phyloP scores from a whole-genome alignment of 2,329 filamentous ascomycete species.

The Davidsoniella australis region DNA sequence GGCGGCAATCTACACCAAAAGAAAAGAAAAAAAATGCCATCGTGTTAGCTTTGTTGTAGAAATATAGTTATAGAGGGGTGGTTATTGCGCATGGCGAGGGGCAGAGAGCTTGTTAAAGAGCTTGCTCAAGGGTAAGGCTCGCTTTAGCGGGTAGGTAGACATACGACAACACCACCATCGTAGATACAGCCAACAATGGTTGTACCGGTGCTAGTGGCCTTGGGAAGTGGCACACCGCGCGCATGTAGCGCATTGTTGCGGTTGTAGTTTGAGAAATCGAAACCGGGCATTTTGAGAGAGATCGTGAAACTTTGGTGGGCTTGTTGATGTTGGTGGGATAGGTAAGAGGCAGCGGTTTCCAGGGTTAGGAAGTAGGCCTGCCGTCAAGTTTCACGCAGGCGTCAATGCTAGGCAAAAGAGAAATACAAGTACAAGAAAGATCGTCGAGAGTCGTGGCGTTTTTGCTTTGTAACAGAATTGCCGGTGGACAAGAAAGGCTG shows the following conservation, averaged over 20 bases:
- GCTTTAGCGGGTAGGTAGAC: conserved; percentile 19
- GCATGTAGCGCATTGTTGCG: conserved; percentile 93
- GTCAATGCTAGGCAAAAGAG: not conserved
- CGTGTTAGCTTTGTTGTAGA: conserved; percentile 1
- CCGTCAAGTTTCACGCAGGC: not conserved
- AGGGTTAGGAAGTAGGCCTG: no score
- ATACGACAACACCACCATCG: conserved; percentile 84
- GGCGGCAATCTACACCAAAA: conserved; percentile 61
- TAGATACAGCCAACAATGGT: conserved; percentile 97
- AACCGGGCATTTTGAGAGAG: conserved; percentile 62
- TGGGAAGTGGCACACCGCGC: conserved; percentile 82
- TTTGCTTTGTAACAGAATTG: no score
- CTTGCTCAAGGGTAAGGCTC: not conserved
- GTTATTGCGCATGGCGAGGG: not conserved
- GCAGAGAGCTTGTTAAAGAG: not conserved
- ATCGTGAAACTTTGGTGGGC: not conserved
- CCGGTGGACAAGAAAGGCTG: no score
- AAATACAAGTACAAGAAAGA: not conserved
- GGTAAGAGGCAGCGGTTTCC: not conserved
- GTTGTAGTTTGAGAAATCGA: conserved; percentile 99
- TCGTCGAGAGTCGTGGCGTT: no score
- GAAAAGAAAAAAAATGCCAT: not conserved
- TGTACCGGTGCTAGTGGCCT: conserved; percentile 95
- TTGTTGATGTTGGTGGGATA: conserved; percentile 10
- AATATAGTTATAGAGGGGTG: not conserved